Base-by-base conservation (phyloP, 306 rosid genomes). In the Ormosia semicastrata region DNA sequence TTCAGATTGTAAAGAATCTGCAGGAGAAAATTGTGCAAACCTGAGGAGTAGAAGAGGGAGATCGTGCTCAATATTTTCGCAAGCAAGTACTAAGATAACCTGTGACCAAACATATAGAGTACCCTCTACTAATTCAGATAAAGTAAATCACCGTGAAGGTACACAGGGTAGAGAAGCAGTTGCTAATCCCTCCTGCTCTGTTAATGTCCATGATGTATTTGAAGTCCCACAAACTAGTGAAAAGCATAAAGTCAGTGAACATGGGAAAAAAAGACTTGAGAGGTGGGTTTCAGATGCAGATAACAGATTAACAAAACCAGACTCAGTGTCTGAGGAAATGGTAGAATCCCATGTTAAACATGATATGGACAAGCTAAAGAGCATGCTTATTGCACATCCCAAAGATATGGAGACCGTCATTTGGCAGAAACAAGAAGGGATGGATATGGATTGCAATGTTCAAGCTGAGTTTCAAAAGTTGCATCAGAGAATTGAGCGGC, bases 121-220 rank as follows among this genome's bases (percentile, higher is more conserved):
- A 71, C 36, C 70, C 34, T 18, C 69, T 66, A 50, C 66, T 41
- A 46, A 49, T 58, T 58, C 84, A 41, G 82, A 78, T 53, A 78
- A 67, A 57, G 85, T 39, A 24, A 74, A 85, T 29, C 67, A 10
- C 1, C 17, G 6, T 40, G 86, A 47, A 70, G 34, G 58, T 74
- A 32, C 74, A 63, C 70, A 30, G 6, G 78, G 80, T 66, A 49
- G 73, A 71, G 89, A 82, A 50, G 49, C 43, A 41, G 63, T 13
- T 69, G 66, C 8, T 66, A 81, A 47, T 83, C 68, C 87, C 41
- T 77, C 91, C 5, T 37, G 76, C 68, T 52, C 82, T 8, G 85
- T 78, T 40, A 85, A 79, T 37, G 77, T 94, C 33, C 91, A 91
- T 73, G 99, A 96, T 85, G 89, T 96, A 30, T 92, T 87, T 43